Conservation (phyloP, 2,329 filamentous ascomycete genomes). For the Anthostomella pinea region DNA sequence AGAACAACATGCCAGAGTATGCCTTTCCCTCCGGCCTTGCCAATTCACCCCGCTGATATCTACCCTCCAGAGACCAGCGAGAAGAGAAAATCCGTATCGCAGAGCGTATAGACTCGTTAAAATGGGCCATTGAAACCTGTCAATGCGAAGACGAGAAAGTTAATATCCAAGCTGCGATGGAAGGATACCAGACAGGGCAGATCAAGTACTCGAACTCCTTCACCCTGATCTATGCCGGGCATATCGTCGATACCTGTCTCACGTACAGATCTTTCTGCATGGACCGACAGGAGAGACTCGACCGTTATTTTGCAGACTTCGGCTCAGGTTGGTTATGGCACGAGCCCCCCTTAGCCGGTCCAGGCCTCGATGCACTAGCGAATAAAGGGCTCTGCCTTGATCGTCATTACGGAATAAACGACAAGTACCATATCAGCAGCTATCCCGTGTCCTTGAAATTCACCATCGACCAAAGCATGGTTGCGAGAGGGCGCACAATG, state of each 20-base stretch:
- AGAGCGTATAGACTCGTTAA: conserved; percentile 32
- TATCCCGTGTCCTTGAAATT: conserved; percentile 20
- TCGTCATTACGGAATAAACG: neutral
- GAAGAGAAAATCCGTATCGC: conserved; percentile 29
- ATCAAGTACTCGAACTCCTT: conserved; percentile 39
- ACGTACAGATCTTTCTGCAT: conserved; percentile 37
- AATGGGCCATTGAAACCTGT: conserved; percentile 30
- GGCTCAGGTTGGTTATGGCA: conserved; percentile 46
- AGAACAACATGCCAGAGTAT: conserved; percentile 32
- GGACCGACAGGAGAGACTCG: conserved; percentile 38
- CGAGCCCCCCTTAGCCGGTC: conserved; percentile 38
- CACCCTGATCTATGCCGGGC: conserved; percentile 42
- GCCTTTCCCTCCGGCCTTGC: conserved; percentile 5
- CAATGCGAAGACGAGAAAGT: conserved; percentile 35
- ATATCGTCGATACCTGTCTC: conserved; percentile 39
- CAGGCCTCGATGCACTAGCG: conserved; percentile 20
- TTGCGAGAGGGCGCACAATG: conserved; percentile 12
- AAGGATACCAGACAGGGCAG: conserved; percentile 38
- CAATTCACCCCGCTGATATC: conserved; percentile 5
- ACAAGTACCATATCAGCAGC: conserved; percentile 23
- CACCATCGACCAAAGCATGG: conserved; percentile 10
- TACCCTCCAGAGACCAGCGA: conserved; percentile 22
- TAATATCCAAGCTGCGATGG: conserved; percentile 42
- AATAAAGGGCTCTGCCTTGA: conserved; percentile 33
- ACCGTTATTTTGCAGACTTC: conserved; percentile 34